A percentile compares a stretch with the other conserved stretches of the same genome.
These are phyloP conservation scores for Taiwanofungus camphoratus DNA, from an alignment of 1,284 basidiomycete species.

Conservation along the genomic window DNA sequence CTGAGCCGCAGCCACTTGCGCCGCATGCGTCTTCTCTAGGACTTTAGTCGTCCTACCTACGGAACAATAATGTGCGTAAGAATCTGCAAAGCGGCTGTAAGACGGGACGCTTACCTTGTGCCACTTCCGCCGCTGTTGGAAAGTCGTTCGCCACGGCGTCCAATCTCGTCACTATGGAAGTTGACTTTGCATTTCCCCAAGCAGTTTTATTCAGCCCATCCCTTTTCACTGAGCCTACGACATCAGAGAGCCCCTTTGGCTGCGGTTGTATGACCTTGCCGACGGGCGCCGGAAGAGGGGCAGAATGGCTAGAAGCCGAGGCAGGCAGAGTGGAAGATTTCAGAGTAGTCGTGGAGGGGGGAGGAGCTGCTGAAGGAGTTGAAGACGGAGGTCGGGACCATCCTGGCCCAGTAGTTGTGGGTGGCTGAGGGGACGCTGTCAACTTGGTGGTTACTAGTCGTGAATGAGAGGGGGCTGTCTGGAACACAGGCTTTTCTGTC, in stretches of 20 bases:
- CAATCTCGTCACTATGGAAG: conserved; percentile 27
- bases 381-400: conserved; percentile 76
- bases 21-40: conserved; percentile 25
- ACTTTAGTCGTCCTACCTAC: conserved; percentile 24
- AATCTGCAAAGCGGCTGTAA: conserved; percentile 19
- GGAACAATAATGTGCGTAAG: too few relatives aligned
- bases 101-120: conserved; percentile 48
- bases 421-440: conserved; percentile 54
- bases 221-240: conserved; percentile 33
- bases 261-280: conserved; percentile 70
- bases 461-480: conserved; percentile 58
- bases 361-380: conserved; percentile 48
- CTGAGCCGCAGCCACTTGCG: conserved; percentile 37
- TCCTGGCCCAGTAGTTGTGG: conserved; percentile 53
- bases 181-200: conserved; percentile 54
- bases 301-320: conserved; percentile 24
- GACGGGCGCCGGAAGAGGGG: conserved; percentile 46
- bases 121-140: conserved; percentile 90
- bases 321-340: conserved; percentile 24
- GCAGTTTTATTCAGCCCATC: conserved; percentile 46
- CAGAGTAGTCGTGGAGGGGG: conserved; percentile 30
- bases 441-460: conserved; percentile 82
- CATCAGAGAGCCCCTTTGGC: conserved; percentile 37
- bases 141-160: conserved; percentile 60
- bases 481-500: conserved; percentile 51